phyloP scores from a whole-genome alignment of 73 alveolate species.

The Tetrahymena elliotti region DNA sequence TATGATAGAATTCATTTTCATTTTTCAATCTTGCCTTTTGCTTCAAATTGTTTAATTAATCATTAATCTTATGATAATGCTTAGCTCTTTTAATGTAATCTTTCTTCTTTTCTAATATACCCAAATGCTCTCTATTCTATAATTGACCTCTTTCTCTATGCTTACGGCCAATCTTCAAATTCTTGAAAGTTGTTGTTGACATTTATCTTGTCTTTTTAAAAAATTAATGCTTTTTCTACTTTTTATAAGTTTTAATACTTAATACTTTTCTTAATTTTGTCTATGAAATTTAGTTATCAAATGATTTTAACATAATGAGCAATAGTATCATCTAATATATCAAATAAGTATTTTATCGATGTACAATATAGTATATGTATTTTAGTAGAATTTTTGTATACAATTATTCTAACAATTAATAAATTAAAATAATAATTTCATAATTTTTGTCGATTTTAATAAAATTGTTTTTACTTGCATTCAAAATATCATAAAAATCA shows the following conservation, averaged over 20 bases:
- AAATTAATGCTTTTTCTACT: not conserved
- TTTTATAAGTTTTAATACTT: not conserved
- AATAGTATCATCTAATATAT: not conserved
- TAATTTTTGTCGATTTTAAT: too few species aligned
- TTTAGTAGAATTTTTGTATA: not conserved
- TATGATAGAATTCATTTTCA: constrained; percentile 84
- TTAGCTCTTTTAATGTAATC: constrained; percentile 80
- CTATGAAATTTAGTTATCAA: not conserved
- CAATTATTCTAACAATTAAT: not conserved
- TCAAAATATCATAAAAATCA: too few species aligned
- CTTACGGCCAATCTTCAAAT: constrained; percentile 67
- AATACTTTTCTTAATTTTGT: not conserved
- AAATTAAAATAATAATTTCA: not conserved
- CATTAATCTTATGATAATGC: constrained; percentile 66
- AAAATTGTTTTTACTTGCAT: too few species aligned
- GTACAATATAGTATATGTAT: too few species aligned
- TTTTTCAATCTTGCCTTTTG: constrained; percentile 70
- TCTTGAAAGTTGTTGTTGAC: constrained; percentile 39
- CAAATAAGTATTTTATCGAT: not conserved
- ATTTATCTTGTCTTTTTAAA: not conserved
- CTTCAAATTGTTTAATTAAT: constrained; percentile 57
- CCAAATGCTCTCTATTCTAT: constrained; percentile 62
- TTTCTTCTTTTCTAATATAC: constrained; percentile 74
- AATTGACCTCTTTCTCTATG: constrained; percentile 75
- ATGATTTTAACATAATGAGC: not conserved